Base-by-base conservation (phyloP, 768 basidiomycete species). In the Agrocybe pediades region DNA sequence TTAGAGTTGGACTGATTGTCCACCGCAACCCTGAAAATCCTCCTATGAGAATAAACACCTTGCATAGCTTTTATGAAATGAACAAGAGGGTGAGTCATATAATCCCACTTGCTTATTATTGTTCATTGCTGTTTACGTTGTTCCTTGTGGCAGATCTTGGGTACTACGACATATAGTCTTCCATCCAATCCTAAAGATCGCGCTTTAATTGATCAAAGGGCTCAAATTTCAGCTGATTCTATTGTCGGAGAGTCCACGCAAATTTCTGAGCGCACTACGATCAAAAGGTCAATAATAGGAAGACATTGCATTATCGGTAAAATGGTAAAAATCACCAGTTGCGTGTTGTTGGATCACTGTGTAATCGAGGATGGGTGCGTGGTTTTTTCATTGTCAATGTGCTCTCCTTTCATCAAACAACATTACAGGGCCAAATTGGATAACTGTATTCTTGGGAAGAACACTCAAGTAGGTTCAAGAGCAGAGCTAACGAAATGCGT, bases 271-370 rank as follows among this genome's bases (percentile, higher is more conserved):
- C 82, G 84, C 45, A 83, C 88, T 9, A 85, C 75, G 21, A 87
- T 97, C 65, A 96, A 93, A 66, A 85, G 84, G 62, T 86, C 84
- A 2, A 77, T 91, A 16, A 81, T 94, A 25, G 92, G 92, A 8
- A 79, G 86, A 54, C 93, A 95, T 65, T 95, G 92, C 59, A 72
- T 85, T 15, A 88, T 95, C 49, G 92, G 92, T 2, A 88, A 84
- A 67, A 87, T 87, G 77, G 88, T 82, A n/a, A 91, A 85, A 68
- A 84, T 98, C 43, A 78, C 77, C 2, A 89, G 90, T 9, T 95
- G 90, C 59, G 81, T 96, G 6, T 67, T 98, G 20, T 77, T 95
- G 58, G 95, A 97, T 64, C 94, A 96, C 62, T 95, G 94, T 61
- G 80, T 90, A 3, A 73, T 98, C 11, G 89, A 82, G 40, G 93